phyloP scores from a whole-genome alignment of 2,329 filamentous ascomycete genomes.

The Teratosphaeria viscida region DNA sequence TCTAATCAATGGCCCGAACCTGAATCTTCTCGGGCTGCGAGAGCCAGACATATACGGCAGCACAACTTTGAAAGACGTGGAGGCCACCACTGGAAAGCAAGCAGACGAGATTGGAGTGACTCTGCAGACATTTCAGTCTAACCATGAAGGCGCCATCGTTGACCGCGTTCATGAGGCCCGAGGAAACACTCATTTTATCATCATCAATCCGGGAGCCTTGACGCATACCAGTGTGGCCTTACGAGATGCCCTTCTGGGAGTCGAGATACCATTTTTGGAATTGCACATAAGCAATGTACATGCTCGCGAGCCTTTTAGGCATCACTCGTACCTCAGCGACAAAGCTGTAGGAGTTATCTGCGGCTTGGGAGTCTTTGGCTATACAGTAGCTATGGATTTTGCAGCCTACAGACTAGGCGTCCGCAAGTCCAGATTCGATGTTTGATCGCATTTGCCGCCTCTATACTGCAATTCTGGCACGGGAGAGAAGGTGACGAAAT shows the following conservation, averaged over 20 bases:
- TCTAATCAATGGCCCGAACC: conserved; percentile 46
- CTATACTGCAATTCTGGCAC: too few relatives aligned
- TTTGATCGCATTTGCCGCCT: not conserved
- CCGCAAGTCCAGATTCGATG: not conserved
- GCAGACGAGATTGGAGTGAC: conserved; percentile 39
- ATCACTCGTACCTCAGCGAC: conserved; percentile 63
- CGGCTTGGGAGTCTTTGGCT: conserved; percentile 46
- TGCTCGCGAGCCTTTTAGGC: conserved; percentile 56
- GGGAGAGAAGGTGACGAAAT: too few relatives aligned
- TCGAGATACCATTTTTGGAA: conserved; percentile 64
- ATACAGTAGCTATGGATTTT: conserved; percentile 37
- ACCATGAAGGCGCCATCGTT: conserved; percentile 65
- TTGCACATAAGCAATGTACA: conserved; percentile 70
- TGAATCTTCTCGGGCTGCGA: conserved; percentile 66
- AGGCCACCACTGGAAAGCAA: conserved; percentile 39
- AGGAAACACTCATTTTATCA: conserved; percentile 48
- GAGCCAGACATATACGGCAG: conserved; percentile 61
- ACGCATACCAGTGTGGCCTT: conserved; percentile 69
- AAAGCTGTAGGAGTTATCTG: conserved; percentile 66
- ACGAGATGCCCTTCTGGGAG: conserved; percentile 60
- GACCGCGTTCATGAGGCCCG: conserved; percentile 63
- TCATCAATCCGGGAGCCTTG: conserved; percentile 67
- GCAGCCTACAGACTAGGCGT: conserved; percentile 19
- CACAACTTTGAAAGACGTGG: conserved; percentile 56
- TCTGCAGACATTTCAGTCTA: conserved; percentile 59